Evolutionary conservation across 192 early-diverging fungal genomes (phyloP).

Genomic region (Linnemannia elongata): DNA sequence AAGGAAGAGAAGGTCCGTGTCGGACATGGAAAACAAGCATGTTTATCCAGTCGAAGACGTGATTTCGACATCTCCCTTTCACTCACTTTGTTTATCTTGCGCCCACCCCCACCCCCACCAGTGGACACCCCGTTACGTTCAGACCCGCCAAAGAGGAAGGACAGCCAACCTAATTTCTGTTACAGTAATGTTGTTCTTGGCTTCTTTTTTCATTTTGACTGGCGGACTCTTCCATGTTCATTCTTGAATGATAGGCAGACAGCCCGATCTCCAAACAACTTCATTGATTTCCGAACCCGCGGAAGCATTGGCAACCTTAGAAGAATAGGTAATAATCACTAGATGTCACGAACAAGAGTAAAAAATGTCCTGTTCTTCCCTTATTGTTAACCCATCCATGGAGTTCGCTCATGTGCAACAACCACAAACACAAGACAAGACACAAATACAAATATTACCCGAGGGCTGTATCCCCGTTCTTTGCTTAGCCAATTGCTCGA

Average conservation of each 20-base stretch:
- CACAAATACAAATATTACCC: too few species aligned
- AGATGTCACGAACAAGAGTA: neutral
- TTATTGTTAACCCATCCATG: too few species aligned
- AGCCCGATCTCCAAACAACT: neutral
- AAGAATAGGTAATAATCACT: neutral
- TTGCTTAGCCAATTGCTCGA: too few species aligned
- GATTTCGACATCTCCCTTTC: neutral
- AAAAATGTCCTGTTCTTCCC: too few species aligned
- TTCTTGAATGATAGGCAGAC: neutral
- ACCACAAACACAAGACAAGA: too few species aligned
- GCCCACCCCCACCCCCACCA: neutral
- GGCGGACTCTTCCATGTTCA: neutral
- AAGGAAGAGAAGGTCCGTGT: neutral
- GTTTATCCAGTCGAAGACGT: conserved; percentile 19
- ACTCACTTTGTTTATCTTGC: neutral
- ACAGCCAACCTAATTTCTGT: neutral
- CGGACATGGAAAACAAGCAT: conserved; percentile 3
- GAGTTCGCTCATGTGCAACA: too few species aligned
- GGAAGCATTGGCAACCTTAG: neutral
- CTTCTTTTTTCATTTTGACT: neutral
- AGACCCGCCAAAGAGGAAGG: neutral
- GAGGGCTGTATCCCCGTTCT: too few species aligned
- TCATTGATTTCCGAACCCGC: neutral
- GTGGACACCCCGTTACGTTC: neutral
- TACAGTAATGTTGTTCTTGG: conserved; percentile 1